phyloP scores from a whole-genome alignment of 2,329 filamentous ascomycete species.

The Chlorencoelia australis region DNA sequence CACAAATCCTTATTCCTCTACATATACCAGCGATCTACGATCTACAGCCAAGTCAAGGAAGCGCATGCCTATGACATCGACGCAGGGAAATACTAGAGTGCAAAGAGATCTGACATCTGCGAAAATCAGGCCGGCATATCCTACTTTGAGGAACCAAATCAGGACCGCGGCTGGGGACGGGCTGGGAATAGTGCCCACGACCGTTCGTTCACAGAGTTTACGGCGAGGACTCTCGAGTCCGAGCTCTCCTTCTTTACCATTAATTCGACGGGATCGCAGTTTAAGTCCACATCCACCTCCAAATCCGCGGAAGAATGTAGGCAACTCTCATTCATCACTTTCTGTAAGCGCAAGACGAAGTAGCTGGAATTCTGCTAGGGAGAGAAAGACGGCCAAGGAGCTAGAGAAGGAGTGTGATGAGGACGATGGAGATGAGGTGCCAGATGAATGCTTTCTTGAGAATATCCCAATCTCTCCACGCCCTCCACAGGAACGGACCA shows the following conservation, averaged over 20 bases:
- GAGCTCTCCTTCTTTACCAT: constrained; percentile 15
- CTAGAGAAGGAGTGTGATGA: constrained; percentile 68
- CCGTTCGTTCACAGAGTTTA: constrained; percentile 10
- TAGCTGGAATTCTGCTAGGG: constrained; percentile 60
- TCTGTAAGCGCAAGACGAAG: constrained; percentile 19
- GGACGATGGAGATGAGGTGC: constrained; percentile 69
- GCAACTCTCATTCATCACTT: too few relatives aligned
- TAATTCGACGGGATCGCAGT: constrained; percentile 22
- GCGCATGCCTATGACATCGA: constrained; percentile 16
- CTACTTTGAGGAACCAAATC: constrained; percentile 21
- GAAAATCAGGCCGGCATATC: constrained; percentile 15
- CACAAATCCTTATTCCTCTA: constrained; percentile 21
- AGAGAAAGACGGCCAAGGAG: constrained; percentile 58
- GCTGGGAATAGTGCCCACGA: constrained; percentile 22
- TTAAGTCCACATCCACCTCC: constrained; percentile 19
- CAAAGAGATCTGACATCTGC: constrained; percentile 24
- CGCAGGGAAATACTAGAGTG: constrained; percentile 14
- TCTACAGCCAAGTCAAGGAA: constrained; percentile 17
- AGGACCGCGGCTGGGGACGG: constrained; percentile 18
- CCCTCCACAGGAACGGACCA: constrained; percentile 44
- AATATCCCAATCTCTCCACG: constrained; percentile 77
- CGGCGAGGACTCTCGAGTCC: constrained; percentile 19
- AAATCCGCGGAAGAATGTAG: constrained; percentile 11
- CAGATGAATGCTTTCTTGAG: constrained; percentile 68
- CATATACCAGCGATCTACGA: constrained; percentile 18